Conservation (phyloP, 805 yeast species). For the Suhomyces kilbournensis region DNA sequence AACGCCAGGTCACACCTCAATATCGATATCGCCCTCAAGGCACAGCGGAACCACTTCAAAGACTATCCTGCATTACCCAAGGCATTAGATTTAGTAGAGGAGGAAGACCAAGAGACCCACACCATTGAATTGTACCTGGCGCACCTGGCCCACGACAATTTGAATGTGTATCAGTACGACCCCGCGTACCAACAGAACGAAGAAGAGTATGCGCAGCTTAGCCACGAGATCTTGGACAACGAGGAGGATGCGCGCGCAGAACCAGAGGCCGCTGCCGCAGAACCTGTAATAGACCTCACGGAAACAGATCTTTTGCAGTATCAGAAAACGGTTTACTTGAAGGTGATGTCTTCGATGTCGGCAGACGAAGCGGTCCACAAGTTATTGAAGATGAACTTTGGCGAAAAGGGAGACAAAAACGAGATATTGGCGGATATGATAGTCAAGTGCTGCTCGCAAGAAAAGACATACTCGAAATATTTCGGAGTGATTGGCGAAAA, state of each 20-base stretch:
- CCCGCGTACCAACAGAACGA: slow-evolving; percentile 50
- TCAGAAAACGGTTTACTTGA: slow-evolving; percentile 75
- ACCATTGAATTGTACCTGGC: slow-evolving; percentile 52
- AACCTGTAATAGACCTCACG: slow-evolving; percentile 60
- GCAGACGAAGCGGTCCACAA: slow-evolving; percentile 93
- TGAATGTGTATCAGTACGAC: slow-evolving; percentile 54
- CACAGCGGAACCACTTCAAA: slow-evolving; percentile 43
- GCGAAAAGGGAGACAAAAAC: slow-evolving; percentile 33
- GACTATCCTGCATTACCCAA: slow-evolving; percentile 38
- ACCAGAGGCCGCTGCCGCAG: slow-evolving; percentile 11
- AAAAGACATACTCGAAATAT: slow-evolving; percentile 79
- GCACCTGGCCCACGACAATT: slow-evolving; percentile 41
- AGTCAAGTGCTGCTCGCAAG: slow-evolving; percentile 79
- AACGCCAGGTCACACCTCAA: slow-evolving; percentile 41
- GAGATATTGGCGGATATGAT: slow-evolving; percentile 66
- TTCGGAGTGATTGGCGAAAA: slow-evolving; percentile 76
- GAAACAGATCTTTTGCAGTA: slow-evolving; percentile 59
- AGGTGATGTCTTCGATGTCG: slow-evolving; percentile 85
- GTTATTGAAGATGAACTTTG: slow-evolving; percentile 47
- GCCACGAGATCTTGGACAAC: slow-evolving; percentile 46
- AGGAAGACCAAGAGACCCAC: slow-evolving; percentile 59
- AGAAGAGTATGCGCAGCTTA: slow-evolving; percentile 41
- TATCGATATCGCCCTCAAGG: slow-evolving; percentile 51
- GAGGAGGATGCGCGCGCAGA: slow-evolving; percentile 8
- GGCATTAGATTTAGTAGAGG: slow-evolving; percentile 60